Evolutionary conservation across 83 land plant species (phyloP).

Genomic region (Thuja plicata): DNA sequence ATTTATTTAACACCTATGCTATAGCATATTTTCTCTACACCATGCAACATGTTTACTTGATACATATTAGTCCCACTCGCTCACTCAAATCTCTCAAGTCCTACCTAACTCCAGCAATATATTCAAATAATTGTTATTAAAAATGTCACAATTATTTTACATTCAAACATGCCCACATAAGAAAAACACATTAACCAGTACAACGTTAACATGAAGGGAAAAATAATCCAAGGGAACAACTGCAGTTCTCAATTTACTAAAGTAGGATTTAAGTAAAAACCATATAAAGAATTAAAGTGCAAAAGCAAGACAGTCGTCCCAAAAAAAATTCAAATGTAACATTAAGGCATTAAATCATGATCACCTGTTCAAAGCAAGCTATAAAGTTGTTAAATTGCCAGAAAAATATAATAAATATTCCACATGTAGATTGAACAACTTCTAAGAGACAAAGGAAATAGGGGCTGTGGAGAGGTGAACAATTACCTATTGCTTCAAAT

Average conservation of each 20-base stretch:
- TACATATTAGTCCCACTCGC: neutral
- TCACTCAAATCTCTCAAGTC: neutral
- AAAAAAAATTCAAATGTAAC: neutral
- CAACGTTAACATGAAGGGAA: neutral
- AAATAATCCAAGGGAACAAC: neutral
- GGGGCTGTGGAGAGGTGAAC: neutral
- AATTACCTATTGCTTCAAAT: slow-evolving; percentile 61
- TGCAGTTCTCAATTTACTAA: neutral
- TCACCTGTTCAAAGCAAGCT: neutral
- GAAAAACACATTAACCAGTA: neutral
- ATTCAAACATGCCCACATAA: neutral
- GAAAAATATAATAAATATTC: neutral
- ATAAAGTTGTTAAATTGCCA: neutral
- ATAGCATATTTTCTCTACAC: neutral
- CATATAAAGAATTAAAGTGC: neutral
- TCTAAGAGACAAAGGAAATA: neutral
- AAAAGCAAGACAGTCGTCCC: neutral
- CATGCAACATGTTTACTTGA: neutral
- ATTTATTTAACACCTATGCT: neutral
- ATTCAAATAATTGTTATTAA: neutral
- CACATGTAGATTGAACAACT: neutral
- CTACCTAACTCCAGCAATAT: neutral
- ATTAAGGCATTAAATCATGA: neutral
- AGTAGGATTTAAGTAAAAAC: neutral
- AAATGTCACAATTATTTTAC: neutral